Conservation (phyloP, 1,139 yeast species). For the Hemisphaericaspora xylanilytica region DNA sequence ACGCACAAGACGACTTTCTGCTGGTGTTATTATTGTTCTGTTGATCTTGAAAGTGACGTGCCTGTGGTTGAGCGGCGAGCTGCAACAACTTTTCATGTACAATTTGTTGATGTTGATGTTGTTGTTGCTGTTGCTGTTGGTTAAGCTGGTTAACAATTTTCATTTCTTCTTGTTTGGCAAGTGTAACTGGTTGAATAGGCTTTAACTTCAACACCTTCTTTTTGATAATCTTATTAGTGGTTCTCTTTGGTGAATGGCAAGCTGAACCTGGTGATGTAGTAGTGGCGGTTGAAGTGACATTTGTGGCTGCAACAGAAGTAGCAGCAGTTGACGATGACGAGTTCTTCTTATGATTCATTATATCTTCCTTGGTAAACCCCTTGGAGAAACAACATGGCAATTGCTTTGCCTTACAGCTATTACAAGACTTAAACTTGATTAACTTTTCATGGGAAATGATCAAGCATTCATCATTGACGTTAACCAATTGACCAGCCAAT, state of each 20-base stretch:
- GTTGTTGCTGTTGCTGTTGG: constrained; percentile 1
- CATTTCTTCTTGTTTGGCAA: constrained; percentile 1
- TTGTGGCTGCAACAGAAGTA: not conserved
- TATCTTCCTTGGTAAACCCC: constrained; percentile 61
- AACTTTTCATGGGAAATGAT: constrained; percentile 33
- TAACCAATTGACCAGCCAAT: constrained; percentile 2
- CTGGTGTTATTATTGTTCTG: not conserved
- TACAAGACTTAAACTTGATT: constrained; percentile 50
- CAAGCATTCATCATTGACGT: constrained; percentile 9
- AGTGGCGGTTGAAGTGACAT: constrained; percentile 1
- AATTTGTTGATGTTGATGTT: too few relatives aligned
- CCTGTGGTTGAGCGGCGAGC: not conserved
- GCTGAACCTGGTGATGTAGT: not conserved
- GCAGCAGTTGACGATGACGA: not conserved
- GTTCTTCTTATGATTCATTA: constrained; percentile 26
- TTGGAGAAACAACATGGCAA: constrained; percentile 51
- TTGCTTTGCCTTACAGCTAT: constrained; percentile 45
- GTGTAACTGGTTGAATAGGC: constrained; percentile 2
- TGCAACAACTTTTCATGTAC: not conserved
- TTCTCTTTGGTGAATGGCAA: constrained; percentile 9
- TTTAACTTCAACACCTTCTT: constrained; percentile 5
- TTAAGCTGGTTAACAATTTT: constrained; percentile 1
- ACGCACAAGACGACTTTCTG: constrained; percentile 35
- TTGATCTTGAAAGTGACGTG: not conserved
- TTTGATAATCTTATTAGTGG: constrained; percentile 7